Conservation (phyloP, 164 flowering plant genomes). For the Macadamia tetraphylla region DNA sequence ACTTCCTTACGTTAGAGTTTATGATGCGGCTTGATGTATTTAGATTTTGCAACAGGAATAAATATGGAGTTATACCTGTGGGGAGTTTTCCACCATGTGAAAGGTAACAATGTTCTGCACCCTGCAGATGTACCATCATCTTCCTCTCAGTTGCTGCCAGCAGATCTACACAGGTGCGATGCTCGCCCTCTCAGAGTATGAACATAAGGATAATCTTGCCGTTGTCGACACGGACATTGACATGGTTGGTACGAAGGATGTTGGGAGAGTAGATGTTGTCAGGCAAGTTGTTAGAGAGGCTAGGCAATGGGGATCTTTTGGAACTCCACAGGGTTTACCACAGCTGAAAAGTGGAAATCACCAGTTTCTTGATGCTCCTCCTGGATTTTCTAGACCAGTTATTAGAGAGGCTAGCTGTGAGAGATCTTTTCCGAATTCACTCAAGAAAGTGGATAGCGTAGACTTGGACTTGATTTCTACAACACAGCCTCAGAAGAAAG, state of each 20-base stretch:
- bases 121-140: not conserved
- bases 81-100: conserved; percentile 27
- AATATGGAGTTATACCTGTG: conserved; percentile 15
- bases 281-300: not conserved
- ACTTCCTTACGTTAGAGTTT: too few species aligned
- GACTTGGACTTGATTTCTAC: too few species aligned
- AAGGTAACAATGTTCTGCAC: not conserved
- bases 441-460: not conserved
- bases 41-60: conserved; percentile 8
- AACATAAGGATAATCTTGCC: not conserved
- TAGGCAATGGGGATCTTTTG: too few species aligned
- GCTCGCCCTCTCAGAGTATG: not conserved
- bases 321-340: too few species aligned
- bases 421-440: not conserved
- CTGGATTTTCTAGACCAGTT: conserved; percentile 3
- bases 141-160: not conserved
- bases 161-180: not conserved
- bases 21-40: not conserved
- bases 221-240: conserved; percentile 30
- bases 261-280: conserved; percentile 19
- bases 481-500: too few species aligned
- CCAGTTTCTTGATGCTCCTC: not conserved
- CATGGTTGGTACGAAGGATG: conserved; percentile 24
- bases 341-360: too few species aligned
- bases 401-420: conserved; percentile 8